A percentile compares a stretch with the other conserved stretches of the same genome.
These are phyloP conservation scores for Skeletonema tropicum DNA, from an alignment of 108 stramenopile genomes.

Conservation along the genomic window DNA sequence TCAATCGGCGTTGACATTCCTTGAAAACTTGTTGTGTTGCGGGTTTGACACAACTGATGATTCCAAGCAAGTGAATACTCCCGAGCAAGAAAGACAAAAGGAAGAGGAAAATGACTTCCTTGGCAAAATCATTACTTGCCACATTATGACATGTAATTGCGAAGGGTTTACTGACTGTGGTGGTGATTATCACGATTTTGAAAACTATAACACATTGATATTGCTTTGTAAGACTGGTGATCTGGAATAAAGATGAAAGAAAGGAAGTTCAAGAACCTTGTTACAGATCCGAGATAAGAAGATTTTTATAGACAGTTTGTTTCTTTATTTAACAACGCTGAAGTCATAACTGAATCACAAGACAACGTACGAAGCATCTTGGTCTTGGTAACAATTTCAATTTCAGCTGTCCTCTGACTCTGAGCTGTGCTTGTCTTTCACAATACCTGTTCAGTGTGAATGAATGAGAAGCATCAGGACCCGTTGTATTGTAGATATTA, in stretches of 20 bases:
- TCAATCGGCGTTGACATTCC: not conserved
- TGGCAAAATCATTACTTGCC: not conserved
- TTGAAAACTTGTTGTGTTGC: constrained; percentile 3
- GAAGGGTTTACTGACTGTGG: not conserved
- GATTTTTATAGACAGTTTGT: no score
- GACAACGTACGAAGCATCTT: not conserved
- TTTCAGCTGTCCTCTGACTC: not conserved
- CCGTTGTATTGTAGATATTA: no score
- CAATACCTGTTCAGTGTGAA: not conserved
- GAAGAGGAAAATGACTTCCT: not conserved
- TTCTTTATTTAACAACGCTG: no score
- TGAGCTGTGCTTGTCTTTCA: not conserved
- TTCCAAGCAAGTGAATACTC: not conserved
- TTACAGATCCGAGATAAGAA: no score
- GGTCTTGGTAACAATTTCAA: not conserved
- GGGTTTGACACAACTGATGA: constrained; percentile 5
- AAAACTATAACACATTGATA: not conserved
- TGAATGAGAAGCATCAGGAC: not conserved
- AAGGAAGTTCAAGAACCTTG: no score
- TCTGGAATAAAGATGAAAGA: no score
- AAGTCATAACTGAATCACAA: not conserved
- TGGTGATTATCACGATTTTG: not conserved
- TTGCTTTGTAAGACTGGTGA: no score
- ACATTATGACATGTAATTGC: not conserved
- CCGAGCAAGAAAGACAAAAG: not conserved